phyloP scores from a whole-genome alignment of 1,284 basidiomycete species.

The Peniophora sp. region DNA sequence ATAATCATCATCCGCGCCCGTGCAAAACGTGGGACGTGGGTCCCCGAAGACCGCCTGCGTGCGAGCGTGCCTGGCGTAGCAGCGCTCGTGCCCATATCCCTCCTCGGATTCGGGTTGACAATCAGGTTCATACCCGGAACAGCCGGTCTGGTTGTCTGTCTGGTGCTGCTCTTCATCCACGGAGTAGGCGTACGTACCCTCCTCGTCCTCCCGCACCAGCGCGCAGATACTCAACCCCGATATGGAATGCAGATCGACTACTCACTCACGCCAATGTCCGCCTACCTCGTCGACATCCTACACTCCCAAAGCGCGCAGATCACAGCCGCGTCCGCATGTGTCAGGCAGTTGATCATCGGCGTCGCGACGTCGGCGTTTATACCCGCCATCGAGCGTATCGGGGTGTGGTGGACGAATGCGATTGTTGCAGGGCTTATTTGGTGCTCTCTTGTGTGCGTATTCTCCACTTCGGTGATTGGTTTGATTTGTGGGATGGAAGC shows the following conservation, averaged over 20 bases:
- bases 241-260: slow-evolving; percentile 36
- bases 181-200: slow-evolving; percentile 38
- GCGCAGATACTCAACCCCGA: slow-evolving; percentile 10
- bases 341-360: slow-evolving; percentile 25
- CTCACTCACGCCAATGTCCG: slow-evolving; percentile 40
- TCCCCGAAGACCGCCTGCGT: slow-evolving; percentile 55
- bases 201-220: slow-evolving; percentile 2
- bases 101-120: slow-evolving; percentile 24
- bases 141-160: slow-evolving; percentile 30
- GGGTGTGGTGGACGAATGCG: slow-evolving; percentile 44
- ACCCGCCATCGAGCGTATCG: slow-evolving; percentile 45
- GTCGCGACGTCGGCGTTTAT: slow-evolving; percentile 33
- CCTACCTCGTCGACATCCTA: slow-evolving; percentile 52
- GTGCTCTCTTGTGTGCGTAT: slow-evolving; percentile 35
- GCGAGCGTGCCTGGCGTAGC: slow-evolving; percentile 38
- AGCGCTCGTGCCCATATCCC: slow-evolving; percentile 34
- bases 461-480: too few relatives aligned
- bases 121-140: slow-evolving; percentile 30
- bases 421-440: slow-evolving; percentile 34
- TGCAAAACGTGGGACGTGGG: slow-evolving; percentile 36
- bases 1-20: slow-evolving; percentile 35
- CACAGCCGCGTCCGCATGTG: slow-evolving; percentile 33
- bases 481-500: too few relatives aligned
- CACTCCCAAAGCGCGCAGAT: slow-evolving; percentile 46
- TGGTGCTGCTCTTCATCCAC: slow-evolving; percentile 38